Percentiles rank a stretch among this genome's conserved stretches.
Conservation (phyloP, 768 basidiomycete genomes). For the Boletus barrowsii region DNA sequence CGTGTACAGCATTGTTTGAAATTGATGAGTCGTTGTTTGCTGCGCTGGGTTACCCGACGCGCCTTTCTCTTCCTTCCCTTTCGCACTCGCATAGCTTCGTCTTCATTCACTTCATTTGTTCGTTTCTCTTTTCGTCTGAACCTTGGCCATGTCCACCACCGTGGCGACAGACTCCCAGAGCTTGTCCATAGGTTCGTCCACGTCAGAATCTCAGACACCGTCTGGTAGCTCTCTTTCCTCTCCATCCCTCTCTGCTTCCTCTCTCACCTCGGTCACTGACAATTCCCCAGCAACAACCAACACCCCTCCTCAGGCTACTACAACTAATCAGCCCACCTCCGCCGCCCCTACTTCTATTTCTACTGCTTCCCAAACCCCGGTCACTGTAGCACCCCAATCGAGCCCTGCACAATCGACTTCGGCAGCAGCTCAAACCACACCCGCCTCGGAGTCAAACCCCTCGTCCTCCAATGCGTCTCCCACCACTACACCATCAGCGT, state of each 20-base stretch:
- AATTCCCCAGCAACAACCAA: slow-evolving; percentile 1
- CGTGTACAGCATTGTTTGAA: not conserved
- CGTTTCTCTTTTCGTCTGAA: not conserved
- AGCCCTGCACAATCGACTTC: not conserved
- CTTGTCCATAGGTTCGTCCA: not conserved
- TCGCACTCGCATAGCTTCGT: not conserved
- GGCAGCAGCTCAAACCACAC: not conserved
- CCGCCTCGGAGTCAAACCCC: not conserved
- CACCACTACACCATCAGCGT: not conserved
- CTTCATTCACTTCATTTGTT: not conserved
- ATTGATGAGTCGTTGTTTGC: not conserved
- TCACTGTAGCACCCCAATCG: not conserved
- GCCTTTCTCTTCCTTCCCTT: not conserved
- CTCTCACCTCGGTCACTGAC: slow-evolving; percentile 13
- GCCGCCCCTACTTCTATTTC: slow-evolving; percentile 9
- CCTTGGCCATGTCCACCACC: slow-evolving; percentile 22
- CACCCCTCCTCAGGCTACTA: not conserved
- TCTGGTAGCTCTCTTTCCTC: slow-evolving; percentile 23
- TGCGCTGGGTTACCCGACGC: not conserved
- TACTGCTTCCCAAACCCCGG: not conserved
- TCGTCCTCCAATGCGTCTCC: not conserved
- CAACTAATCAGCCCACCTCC: not conserved
- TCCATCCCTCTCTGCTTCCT: not conserved
- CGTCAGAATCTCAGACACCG: not conserved
- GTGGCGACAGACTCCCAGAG: not conserved